phyloP scores from a whole-genome alignment of 139 green algal species.

The Deuterostichococcus epilithicus region DNA sequence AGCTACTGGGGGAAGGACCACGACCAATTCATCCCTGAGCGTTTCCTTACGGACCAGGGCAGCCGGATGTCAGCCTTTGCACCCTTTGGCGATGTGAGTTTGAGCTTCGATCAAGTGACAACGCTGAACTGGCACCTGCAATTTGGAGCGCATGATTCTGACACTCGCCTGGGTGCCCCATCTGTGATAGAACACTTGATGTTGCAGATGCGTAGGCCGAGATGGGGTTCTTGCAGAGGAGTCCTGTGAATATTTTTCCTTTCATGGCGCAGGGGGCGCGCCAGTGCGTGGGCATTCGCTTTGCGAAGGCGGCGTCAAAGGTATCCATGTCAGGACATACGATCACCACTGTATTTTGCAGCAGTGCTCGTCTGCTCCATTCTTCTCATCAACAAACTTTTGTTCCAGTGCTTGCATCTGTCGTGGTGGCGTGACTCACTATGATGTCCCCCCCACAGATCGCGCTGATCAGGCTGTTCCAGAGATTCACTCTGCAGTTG shows the following conservation, averaged over 20 bases:
- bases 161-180: neutral
- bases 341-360: neutral
- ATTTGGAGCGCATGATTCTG: too few species aligned
- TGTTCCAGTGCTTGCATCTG: too few species aligned
- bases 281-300: constrained; percentile 42
- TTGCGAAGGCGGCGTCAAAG: constrained; percentile 14
- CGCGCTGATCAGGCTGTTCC: constrained; percentile 40
- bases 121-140: too few species aligned
- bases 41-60: neutral
- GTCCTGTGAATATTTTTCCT: too few species aligned
- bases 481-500: constrained; percentile 39
- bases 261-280: constrained; percentile 25
- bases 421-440: too few species aligned
- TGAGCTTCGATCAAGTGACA: too few species aligned
- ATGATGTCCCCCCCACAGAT: constrained; percentile 27
- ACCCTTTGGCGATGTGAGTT: neutral
- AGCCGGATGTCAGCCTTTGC: neutral
- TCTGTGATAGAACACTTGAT: too few species aligned
- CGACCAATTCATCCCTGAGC: neutral
- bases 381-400: too few species aligned
- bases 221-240: neutral
- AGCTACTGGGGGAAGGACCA: constrained; percentile 34
- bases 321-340: neutral
- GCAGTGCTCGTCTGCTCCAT: neutral
- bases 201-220: neutral